Evolutionary conservation across 208 protist species (phyloP).

Genomic region (Herpetomonas samuelpessoai): DNA sequence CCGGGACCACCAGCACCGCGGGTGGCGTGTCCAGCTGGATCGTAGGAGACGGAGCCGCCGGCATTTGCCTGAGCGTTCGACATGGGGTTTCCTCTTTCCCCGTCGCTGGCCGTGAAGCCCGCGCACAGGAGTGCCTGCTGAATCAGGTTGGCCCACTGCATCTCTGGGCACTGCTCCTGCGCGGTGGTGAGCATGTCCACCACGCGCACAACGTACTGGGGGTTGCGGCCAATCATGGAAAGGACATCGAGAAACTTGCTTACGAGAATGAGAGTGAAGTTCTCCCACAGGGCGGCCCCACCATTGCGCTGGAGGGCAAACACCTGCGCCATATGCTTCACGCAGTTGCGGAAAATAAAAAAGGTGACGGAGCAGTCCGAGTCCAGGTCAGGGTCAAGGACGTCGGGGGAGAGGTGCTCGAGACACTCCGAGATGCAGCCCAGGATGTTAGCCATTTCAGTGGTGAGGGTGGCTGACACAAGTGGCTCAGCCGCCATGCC

Average conservation of each 20-base stretch:
- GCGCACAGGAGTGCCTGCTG: slow-evolving; percentile 72
- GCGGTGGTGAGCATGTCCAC: slow-evolving; percentile 58
- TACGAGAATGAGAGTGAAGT: slow-evolving; percentile 72
- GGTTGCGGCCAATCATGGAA: slow-evolving; percentile 81
- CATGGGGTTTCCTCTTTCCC: not conserved
- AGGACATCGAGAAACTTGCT: slow-evolving; percentile 73
- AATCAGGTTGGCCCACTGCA: slow-evolving; percentile 77
- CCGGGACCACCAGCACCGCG: not conserved
- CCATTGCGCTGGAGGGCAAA: slow-evolving; percentile 56
- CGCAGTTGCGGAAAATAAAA: slow-evolving; percentile 84
- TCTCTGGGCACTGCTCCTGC: slow-evolving; percentile 62
- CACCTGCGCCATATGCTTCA: slow-evolving; percentile 64
- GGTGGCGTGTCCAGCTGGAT: not conserved
- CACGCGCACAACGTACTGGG: slow-evolving; percentile 73
- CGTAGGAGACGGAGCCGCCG: not conserved
- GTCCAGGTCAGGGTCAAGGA: slow-evolving; percentile 79
- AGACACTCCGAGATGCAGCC: slow-evolving; percentile 67
- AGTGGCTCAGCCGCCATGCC: not conserved
- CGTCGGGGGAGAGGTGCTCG: slow-evolving; percentile 64
- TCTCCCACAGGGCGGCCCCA: slow-evolving; percentile 52
- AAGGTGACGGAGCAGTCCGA: slow-evolving; percentile 79
- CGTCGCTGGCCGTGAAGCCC: slow-evolving; percentile 22
- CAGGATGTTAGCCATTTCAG: slow-evolving; percentile 74
- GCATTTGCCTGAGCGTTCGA: not conserved
- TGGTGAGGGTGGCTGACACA: slow-evolving; percentile 45